These are phyloP conservation scores for Crithidia bombi DNA, from an alignment of 208 protist species.

Conservation along the genomic window DNA sequence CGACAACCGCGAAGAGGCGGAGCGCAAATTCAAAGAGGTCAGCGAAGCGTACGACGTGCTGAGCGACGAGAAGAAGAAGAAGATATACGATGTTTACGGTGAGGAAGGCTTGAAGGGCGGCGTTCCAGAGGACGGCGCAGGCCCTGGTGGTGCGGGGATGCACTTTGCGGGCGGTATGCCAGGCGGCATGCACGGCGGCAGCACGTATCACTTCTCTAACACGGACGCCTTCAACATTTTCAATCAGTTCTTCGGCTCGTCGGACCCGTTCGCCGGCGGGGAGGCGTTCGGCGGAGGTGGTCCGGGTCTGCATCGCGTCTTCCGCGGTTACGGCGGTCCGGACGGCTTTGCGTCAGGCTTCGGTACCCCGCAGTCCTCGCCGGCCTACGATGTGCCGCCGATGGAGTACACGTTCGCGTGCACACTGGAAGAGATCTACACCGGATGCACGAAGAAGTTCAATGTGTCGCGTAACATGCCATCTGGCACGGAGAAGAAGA, in stretches of 20 bases:
- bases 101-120: constrained; percentile 96
- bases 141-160: constrained; percentile 66
- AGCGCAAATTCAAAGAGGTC: constrained; percentile 94
- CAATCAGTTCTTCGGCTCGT: constrained; percentile 76
- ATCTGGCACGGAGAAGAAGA: constrained; percentile 78
- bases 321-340: constrained; percentile 80
- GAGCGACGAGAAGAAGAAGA: constrained; percentile 95
- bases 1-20: constrained; percentile 81
- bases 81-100: constrained; percentile 98
- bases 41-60: constrained; percentile 98
- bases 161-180: constrained; percentile 68
- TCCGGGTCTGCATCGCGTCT: constrained; percentile 81
- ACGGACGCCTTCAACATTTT: constrained; percentile 92
- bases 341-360: constrained; percentile 74
- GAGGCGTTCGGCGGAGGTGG: constrained; percentile 88
- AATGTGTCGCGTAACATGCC: constrained; percentile 87
- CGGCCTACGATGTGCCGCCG: constrained; percentile 71
- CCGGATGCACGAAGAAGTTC: constrained; percentile 95
- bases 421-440: constrained; percentile 98
- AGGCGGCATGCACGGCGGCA: constrained; percentile 39
- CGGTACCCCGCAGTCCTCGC: constrained; percentile 90
- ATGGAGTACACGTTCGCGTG: constrained; percentile 94
- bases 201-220: constrained; percentile 71
- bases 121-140: constrained; percentile 53
- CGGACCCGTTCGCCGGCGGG: constrained; percentile 85